These are phyloP conservation scores for Metarhizium guizhouense DNA, from an alignment of 2,329 filamentous ascomycete genomes.

Conservation along the genomic window DNA sequence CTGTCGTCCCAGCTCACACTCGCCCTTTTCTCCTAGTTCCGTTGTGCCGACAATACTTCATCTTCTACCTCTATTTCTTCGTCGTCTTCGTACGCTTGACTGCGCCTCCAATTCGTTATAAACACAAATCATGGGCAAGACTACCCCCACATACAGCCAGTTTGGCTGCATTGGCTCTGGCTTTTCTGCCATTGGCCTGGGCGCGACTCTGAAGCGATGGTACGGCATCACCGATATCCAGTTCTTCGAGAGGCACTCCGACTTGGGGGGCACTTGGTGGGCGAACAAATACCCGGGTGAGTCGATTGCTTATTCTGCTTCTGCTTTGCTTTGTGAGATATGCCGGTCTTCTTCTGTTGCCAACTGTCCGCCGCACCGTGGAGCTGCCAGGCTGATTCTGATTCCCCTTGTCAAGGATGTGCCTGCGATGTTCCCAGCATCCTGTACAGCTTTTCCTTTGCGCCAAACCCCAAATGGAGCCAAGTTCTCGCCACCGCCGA, in stretches of 20 bases:
- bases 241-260: constrained; percentile 49
- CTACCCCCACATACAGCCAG: constrained; percentile 21
- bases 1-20: no score
- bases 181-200: constrained; percentile 53
- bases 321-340: not conserved
- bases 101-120: no score
- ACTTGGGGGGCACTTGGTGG: constrained; percentile 56
- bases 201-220: constrained; percentile 46
- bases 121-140: not conserved
- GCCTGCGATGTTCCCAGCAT: constrained; percentile 51
- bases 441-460: constrained; percentile 54
- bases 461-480: constrained; percentile 51
- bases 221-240: constrained; percentile 49
- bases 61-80: no score
- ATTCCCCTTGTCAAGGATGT: constrained; percentile 13
- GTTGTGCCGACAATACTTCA: no score
- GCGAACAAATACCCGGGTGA: constrained; percentile 51
- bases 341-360: not conserved
- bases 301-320: not conserved
- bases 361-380: no score
- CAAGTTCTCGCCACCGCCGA: constrained; percentile 43
- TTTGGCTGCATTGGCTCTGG: constrained; percentile 48
- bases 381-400: not conserved
- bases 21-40: no score
- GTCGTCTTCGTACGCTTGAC: no score